A percentile compares a stretch with the other conserved stretches of the same genome.
phyloP scores from a whole-genome alignment of 306 rosid species.

The Castanea sativa region DNA sequence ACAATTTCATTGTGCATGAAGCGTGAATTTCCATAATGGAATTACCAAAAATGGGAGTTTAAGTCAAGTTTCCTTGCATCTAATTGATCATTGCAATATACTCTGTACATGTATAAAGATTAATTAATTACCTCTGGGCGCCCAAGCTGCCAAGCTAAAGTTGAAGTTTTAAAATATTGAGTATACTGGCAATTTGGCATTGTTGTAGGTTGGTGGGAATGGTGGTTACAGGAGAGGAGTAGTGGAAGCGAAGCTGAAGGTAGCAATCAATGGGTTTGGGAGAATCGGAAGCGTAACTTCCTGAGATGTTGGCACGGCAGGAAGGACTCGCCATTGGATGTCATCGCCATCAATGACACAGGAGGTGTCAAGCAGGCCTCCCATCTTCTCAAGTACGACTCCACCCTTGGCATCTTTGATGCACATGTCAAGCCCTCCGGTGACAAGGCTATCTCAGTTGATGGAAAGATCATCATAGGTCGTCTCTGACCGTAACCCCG shows the following conservation, averaged over 20 bases:
- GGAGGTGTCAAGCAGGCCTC: constrained; percentile 98
- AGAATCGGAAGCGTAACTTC: constrained; percentile 96
- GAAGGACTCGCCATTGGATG: constrained; percentile 90
- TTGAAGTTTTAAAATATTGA: too few species aligned
- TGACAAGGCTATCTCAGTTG: constrained; percentile 64
- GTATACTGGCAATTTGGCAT: background rate
- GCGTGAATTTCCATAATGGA: too few species aligned
- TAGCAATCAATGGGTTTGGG: constrained; percentile 94
- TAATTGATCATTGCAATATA: too few species aligned
- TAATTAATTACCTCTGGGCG: too few species aligned
- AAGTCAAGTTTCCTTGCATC: too few species aligned
- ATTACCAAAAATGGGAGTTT: too few species aligned
- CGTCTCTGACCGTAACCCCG: constrained; percentile 79
- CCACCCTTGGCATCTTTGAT: constrained; percentile 91
- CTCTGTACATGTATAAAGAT: too few species aligned
- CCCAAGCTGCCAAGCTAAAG: too few species aligned
- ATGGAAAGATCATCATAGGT: constrained; percentile 89
- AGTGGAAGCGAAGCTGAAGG: constrained; percentile 80
- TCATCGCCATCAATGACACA: constrained; percentile 88
- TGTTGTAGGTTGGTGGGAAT: constrained; percentile 56
- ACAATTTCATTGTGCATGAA: background rate
- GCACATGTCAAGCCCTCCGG: constrained; percentile 92
- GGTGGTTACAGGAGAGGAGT: constrained; percentile 66
- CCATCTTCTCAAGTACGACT: constrained; percentile 97
- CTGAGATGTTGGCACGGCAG: constrained; percentile 99